Evolutionary conservation across 2,329 filamentous ascomycete genomes (phyloP).

Genomic region (Colletotrichum sp.): DNA sequence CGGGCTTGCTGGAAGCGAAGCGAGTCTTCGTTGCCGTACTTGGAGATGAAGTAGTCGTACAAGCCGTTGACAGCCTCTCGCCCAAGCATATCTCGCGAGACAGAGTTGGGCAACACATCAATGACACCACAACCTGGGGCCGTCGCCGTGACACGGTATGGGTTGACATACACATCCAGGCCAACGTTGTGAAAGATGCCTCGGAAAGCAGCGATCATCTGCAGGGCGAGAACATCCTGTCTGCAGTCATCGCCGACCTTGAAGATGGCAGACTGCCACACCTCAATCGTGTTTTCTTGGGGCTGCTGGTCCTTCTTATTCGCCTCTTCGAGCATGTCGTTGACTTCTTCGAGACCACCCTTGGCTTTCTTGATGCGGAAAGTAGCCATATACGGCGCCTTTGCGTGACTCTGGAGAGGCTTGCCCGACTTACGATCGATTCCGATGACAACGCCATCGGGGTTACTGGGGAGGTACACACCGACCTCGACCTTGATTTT

Average conservation of each 20-base stretch:
- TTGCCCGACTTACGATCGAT: slow-evolving; percentile 99
- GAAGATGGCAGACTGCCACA: slow-evolving; percentile 99
- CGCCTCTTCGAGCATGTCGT: slow-evolving; percentile 56
- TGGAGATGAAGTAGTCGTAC: slow-evolving; percentile 97
- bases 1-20: slow-evolving; percentile 94
- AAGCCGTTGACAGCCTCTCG: slow-evolving; percentile 97
- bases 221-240: slow-evolving; percentile 93
- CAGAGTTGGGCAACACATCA: slow-evolving; percentile 96
- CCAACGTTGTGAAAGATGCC: slow-evolving; percentile 96
- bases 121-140: slow-evolving; percentile 98
- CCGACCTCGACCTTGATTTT: slow-evolving; percentile 98
- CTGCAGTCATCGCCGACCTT: slow-evolving; percentile 99
- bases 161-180: slow-evolving; percentile 95
- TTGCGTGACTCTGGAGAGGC: slow-evolving; percentile 95
- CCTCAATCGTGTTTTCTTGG: slow-evolving; percentile 73
- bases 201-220: slow-evolving; percentile 97
- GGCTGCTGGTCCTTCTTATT: slow-evolving; percentile 38
- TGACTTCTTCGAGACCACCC: slow-evolving; percentile 54
- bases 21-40: slow-evolving; percentile 96
- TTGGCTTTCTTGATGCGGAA: slow-evolving; percentile 92
- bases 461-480: slow-evolving; percentile 96
- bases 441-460: slow-evolving; percentile 94
- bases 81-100: slow-evolving; percentile 97
- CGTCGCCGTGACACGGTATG: slow-evolving; percentile 95
- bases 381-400: slow-evolving; percentile 98